Base-by-base conservation (phyloP, 83 land plant genomes). In the Picea abies region DNA sequence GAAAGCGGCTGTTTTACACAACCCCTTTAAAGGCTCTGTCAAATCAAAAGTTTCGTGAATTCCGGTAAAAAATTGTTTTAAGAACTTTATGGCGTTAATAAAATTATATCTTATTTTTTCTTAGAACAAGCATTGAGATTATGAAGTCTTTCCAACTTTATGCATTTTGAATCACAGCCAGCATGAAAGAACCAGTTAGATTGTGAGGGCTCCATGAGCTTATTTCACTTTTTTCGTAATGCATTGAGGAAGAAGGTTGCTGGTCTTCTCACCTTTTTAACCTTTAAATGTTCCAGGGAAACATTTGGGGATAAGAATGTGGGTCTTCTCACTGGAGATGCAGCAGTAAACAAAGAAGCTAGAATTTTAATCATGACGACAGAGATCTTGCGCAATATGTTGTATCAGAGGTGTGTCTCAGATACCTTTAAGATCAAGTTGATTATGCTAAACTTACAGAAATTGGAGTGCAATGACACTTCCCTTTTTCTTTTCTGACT, bases 21-120 rank as follows among this genome's bases (percentile, higher is more conserved):
- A 95, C 99, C 23, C 99, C 99, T 5, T 90, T 97, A 79, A 97
- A 97, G 86, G 99, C 99, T 23, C 89, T 97, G 67, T 97, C 99
- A n/a, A 97, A 97, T 82, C 99, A 97, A 84, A 97, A 97, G 73
- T 91, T 87, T 80, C 95, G 98, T 6, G 98, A 97, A 68, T 97
- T 97, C 77, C 87, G 95, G 98, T 96, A 84, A 47, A 52, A 62
- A 20, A 19, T 20, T 72, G 14, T 72, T 39, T 41, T 72, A 39
- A 64, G n/a, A 23, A 70, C 63, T 76, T 47, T 41, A 37, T 19
- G 19, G 39, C 22, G 41, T 72, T 72, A n/a, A 10, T 49, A 49
- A 1, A 49, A 49, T 8, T 49, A 49, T 49, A 9, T 49, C 10
- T 49, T 8, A 49, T 49, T 0, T 49, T 49, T 47, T 72, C 12